Conservation (phyloP, 1,284 basidiomycete genomes). For the Wallemia mellicola region DNA sequence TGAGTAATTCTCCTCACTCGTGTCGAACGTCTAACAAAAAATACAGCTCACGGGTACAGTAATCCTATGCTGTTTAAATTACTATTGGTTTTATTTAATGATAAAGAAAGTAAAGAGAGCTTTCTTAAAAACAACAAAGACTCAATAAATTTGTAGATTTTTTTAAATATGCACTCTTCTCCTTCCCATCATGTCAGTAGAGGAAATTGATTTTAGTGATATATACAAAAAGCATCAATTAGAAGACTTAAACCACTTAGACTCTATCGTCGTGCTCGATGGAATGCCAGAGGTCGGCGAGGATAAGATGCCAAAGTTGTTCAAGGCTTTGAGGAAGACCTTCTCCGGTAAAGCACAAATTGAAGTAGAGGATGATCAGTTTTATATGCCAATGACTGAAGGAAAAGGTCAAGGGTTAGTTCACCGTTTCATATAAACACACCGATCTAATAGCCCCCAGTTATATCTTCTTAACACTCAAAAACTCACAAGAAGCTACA, state of each 20-base stretch:
- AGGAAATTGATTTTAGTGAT: not conserved
- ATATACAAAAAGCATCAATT: slow-evolving; percentile 9
- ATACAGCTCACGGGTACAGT: no score
- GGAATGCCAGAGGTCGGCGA: slow-evolving; percentile 16
- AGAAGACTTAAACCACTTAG: slow-evolving; percentile 15
- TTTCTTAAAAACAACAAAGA: slow-evolving; percentile 4
- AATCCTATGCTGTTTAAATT: not conserved
- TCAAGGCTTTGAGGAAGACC: slow-evolving; percentile 16
- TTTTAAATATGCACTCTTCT: no score
- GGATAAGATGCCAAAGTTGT: slow-evolving; percentile 15
- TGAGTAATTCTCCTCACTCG: no score
- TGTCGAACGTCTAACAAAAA: no score
- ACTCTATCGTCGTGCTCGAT: slow-evolving; percentile 17
- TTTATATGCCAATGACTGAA: slow-evolving; percentile 16
- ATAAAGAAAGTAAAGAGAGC: slow-evolving; percentile 1
- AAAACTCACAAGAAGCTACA: slow-evolving; percentile 46
- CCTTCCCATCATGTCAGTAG: no score
- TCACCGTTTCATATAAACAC: not conserved
- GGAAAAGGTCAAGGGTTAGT: slow-evolving; percentile 5
- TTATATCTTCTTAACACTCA: slow-evolving; percentile 70
- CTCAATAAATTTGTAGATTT: not conserved
- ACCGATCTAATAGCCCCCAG: slow-evolving; percentile 18
- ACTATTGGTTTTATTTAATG: not conserved
- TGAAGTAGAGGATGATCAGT: slow-evolving; percentile 11
- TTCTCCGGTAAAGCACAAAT: slow-evolving; percentile 15